phyloP scores from a whole-genome alignment of 2,329 filamentous ascomycete genomes.

The Ophiostoma ulmi region DNA sequence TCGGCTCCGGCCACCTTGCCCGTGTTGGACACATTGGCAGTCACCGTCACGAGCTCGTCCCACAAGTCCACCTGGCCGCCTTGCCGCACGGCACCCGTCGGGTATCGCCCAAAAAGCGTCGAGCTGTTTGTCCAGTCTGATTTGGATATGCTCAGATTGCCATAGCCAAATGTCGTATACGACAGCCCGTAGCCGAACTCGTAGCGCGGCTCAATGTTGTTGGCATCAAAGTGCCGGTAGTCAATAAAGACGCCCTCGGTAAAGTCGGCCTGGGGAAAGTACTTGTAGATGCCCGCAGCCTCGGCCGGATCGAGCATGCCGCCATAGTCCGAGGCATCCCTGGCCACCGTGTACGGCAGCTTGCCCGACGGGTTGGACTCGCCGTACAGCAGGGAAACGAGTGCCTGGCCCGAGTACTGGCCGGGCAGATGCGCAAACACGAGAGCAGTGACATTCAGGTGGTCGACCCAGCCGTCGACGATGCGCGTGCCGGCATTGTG shows the following conservation, averaged over 20 bases:
- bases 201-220: constrained; percentile 45
- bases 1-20: constrained; percentile 41
- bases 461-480: constrained; percentile 56
- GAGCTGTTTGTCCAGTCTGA: constrained; percentile 21
- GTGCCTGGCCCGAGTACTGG: constrained; percentile 53
- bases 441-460: constrained; percentile 59
- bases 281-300: constrained; percentile 37
- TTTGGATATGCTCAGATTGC: constrained; percentile 33
- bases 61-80: constrained; percentile 46
- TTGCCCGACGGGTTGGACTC: constrained; percentile 52
- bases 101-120: constrained; percentile 34
- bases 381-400: constrained; percentile 55
- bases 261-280: constrained; percentile 27
- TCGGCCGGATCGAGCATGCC: constrained; percentile 15
- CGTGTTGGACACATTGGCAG: constrained; percentile 39
- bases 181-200: constrained; percentile 54
- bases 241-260: constrained; percentile 44
- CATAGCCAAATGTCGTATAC: constrained; percentile 51
- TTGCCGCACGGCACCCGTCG: constrained; percentile 38
- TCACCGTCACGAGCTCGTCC: constrained; percentile 41
- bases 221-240: constrained; percentile 51
- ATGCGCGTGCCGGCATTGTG: constrained; percentile 58
- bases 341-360: constrained; percentile 57
- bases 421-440: constrained; percentile 60
- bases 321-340: constrained; percentile 47